A percentile compares a stretch with the other conserved stretches of the same genome.
phyloP scores from a whole-genome alignment of 805 yeast species.

The Sporopachydermia lactativora region DNA sequence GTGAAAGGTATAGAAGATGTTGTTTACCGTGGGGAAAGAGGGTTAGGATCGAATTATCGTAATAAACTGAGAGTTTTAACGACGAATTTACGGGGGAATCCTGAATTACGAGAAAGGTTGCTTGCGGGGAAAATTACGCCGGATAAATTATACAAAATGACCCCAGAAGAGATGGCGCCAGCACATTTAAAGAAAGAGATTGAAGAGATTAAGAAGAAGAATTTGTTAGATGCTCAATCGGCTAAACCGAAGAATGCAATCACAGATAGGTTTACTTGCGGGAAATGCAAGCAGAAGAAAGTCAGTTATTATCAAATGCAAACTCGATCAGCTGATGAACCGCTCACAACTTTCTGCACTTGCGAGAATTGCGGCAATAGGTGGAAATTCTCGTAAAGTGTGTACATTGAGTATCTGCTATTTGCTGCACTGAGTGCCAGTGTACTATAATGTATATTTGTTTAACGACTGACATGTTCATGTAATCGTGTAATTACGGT shows the following conservation, averaged over 20 bases:
- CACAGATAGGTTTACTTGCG: conserved; percentile 93
- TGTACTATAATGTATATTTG: no score
- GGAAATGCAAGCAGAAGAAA: conserved; percentile 94
- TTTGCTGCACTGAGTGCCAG: no score
- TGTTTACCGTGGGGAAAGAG: conserved; percentile 45
- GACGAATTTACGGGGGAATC: conserved; percentile 80
- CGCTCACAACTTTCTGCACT: conserved; percentile 94
- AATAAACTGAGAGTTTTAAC: conserved; percentile 77
- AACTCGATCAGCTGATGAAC: conserved; percentile 98
- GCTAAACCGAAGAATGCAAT: conserved; percentile 93
- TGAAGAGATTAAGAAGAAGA: conserved; percentile 74
- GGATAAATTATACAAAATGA: conserved; percentile 56
- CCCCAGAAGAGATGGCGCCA: conserved; percentile 93
- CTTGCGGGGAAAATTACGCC: conserved; percentile 56
- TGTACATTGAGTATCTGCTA: no score
- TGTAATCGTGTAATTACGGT: no score
- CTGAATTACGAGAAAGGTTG: conserved; percentile 61
- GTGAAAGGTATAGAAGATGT: conserved; percentile 64
- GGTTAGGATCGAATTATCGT: conserved; percentile 47
- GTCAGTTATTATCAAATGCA: conserved; percentile 96
- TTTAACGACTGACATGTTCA: no score
- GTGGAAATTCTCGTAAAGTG: conserved; percentile 80
- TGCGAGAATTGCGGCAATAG: conserved; percentile 96
- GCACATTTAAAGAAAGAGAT: conserved; percentile 76
- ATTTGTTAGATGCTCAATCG: conserved; percentile 92